A percentile compares a stretch with the other conserved stretches of the same genome.
Evolutionary conservation across 2,329 filamentous ascomycete genomes (phyloP).

Genomic region (Pseudovirgaria hyperparasitica): DNA sequence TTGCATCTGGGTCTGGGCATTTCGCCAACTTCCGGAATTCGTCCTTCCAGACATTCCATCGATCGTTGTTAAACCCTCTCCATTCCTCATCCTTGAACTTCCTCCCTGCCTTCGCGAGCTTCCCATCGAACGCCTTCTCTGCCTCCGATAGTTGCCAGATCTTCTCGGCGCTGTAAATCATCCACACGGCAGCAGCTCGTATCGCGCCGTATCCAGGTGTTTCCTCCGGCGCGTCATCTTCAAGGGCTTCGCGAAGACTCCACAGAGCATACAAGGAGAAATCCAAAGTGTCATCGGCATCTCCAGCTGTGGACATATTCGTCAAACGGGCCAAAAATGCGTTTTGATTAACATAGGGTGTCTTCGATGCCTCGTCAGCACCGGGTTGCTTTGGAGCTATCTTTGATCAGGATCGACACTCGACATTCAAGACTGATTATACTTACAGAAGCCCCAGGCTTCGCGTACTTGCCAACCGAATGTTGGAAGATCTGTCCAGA

Average conservation of each 20-base stretch:
- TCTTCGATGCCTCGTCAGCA: too few relatives aligned
- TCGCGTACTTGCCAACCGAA: too few relatives aligned
- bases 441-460: too few relatives aligned
- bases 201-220: too few relatives aligned
- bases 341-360: background rate
- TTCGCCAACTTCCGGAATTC: constrained; percentile 1
- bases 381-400: too few relatives aligned
- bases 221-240: constrained; percentile 1
- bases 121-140: constrained; percentile 5
- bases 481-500: too few relatives aligned
- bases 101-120: constrained; percentile 4
- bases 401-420: too few relatives aligned
- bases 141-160: constrained; percentile 2
- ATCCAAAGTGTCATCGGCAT: constrained; percentile 2
- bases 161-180: constrained; percentile 2
- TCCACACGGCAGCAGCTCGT: constrained; percentile 2
- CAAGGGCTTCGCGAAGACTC: constrained; percentile 5
- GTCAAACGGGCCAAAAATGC: too few relatives aligned
- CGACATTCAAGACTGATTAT: too few relatives aligned
- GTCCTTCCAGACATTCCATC: constrained; percentile 4
- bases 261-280: constrained; percentile 5
- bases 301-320: too few relatives aligned
- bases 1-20: constrained; percentile 2
- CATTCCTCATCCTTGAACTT: constrained; percentile 4
- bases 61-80: constrained; percentile 4